Conservation (phyloP, 1,284 basidiomycete genomes). For the Leccinum subspadiceum region DNA sequence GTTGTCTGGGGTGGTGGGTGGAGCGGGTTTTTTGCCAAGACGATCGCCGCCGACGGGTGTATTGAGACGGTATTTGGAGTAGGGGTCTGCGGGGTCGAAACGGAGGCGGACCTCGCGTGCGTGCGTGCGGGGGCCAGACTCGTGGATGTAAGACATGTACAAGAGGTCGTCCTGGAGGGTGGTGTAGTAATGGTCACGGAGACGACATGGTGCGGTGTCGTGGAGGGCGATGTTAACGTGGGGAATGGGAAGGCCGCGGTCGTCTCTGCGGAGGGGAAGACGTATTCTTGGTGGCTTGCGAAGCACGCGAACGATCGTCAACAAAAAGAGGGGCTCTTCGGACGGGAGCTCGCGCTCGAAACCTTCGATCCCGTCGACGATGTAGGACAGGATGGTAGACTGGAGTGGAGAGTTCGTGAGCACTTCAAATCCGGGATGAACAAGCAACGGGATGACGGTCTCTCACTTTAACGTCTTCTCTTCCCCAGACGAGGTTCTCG, state of each 20-base stretch:
- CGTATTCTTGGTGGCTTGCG: constrained; percentile 47
- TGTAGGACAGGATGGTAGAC: constrained; percentile 62
- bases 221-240: constrained; percentile 52
- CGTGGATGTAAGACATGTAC: constrained; percentile 94
- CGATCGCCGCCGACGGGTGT: constrained; percentile 73
- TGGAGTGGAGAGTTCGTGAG: constrained; percentile 75
- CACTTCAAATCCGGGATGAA: constrained; percentile 89
- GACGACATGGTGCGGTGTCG: constrained; percentile 59
- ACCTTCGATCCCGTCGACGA: neutral
- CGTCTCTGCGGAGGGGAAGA: constrained; percentile 48
- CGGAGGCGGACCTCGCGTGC: constrained; percentile 61
- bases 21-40: constrained; percentile 62
- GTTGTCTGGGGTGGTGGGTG: constrained; percentile 62
- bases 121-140: constrained; percentile 48
- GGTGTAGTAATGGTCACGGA: constrained; percentile 82
- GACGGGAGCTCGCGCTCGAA: constrained; percentile 25
- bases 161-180: constrained; percentile 87
- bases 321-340: constrained; percentile 61
- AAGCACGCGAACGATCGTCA: too few species aligned
- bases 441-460: constrained; percentile 50
- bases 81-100: constrained; percentile 80
- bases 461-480: constrained; percentile 56
- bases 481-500: constrained; percentile 53
- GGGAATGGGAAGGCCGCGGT: constrained; percentile 60
- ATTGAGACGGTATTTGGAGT: constrained; percentile 72